Percentiles rank a stretch among this genome's conserved stretches.
phyloP scores from a whole-genome alignment of 1,139 yeast genomes.

The Pichiaceae sp. region DNA sequence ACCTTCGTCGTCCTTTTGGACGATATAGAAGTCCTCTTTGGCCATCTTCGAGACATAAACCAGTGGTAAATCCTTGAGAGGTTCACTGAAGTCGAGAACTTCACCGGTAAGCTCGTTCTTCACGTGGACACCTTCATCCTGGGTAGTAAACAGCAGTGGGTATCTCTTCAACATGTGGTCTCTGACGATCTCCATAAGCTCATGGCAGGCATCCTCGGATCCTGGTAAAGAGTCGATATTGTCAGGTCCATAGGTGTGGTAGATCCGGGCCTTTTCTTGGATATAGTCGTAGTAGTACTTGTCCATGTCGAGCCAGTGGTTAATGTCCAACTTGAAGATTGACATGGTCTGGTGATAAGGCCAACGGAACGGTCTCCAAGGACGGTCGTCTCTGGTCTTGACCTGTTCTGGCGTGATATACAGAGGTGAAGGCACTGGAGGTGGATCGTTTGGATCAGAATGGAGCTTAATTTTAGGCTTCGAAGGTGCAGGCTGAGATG shows the following conservation, averaged over 20 bases:
- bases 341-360: conserved; percentile 80
- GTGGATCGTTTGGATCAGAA: conserved; percentile 25
- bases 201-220: conserved; percentile 53
- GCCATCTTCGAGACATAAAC: conserved; percentile 59
- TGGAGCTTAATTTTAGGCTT: conserved; percentile 9
- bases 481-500: conserved; percentile 9
- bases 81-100: conserved; percentile 47
- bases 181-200: conserved; percentile 54
- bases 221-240: conserved; percentile 66
- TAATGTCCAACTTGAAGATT: conserved; percentile 56
- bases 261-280: conserved; percentile 51
- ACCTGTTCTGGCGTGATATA: conserved; percentile 63
- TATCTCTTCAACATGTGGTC: conserved; percentile 54
- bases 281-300: conserved; percentile 62
- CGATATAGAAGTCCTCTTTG: conserved; percentile 66
- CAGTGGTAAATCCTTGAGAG: conserved; percentile 57
- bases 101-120: conserved; percentile 58
- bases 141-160: conserved; percentile 50
- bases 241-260: conserved; percentile 49
- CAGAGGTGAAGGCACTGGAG: conserved; percentile 50
- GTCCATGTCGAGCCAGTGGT: conserved; percentile 78
- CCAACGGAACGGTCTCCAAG: conserved; percentile 78
- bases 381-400: conserved; percentile 57
- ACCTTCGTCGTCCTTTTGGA: conserved; percentile 48
- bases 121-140: conserved; percentile 41